Base-by-base conservation (phyloP, 2,329 filamentous ascomycete genomes). In the Daldinia sp. region DNA sequence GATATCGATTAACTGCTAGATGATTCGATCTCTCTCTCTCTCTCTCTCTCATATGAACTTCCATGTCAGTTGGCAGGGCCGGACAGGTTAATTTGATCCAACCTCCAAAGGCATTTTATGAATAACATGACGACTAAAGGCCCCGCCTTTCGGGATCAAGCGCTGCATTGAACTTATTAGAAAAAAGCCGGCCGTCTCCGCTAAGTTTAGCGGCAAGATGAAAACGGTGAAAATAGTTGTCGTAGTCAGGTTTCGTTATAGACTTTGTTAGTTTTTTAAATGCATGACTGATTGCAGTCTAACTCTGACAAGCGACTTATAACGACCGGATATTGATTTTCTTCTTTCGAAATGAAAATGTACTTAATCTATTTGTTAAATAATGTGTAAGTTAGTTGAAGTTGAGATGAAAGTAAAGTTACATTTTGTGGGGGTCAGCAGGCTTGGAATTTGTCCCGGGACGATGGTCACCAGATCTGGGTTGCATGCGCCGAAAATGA, bases 381-480 rank as follows among this genome's bases (percentile, higher is more conserved):
- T 26, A 61, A 53, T 28, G 20, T 18, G 4, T 42, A 13, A 28
- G 41, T 46, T 55, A 41, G 35, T 28, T 20, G 6, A 33, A 30
- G 41, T 35, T 13, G 28, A 44, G 20, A 33, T 15, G 50, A 48
- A 48, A 48, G 12, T 30, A 2, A 55, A 35, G 55, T 70, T 60
- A 44, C 54, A 65, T 63, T 68, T 66, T 65, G 65, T 42, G 65
- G 59, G 64, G 65, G 46, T 69, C 60, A 69, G 63, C 65, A 66
- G 62, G 57, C 20, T 57, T 65, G 39, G 51, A 48, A 64, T 44
- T 46, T 39, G 63, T 69, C 69, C 69, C 69, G 51, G 61, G 60
- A 56, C 69, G 54, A 42, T 55, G 68, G 69, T 69, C 69, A 69
- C 39, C 63, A 65, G 67, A 71, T 71, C 63, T 69, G 55, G 62